Percentiles rank a stretch among this genome's conserved stretches.
These are phyloP conservation scores for Auxenochlorella protothecoides DNA, from an alignment of 139 green algal genomes.

Conservation along the genomic window DNA sequence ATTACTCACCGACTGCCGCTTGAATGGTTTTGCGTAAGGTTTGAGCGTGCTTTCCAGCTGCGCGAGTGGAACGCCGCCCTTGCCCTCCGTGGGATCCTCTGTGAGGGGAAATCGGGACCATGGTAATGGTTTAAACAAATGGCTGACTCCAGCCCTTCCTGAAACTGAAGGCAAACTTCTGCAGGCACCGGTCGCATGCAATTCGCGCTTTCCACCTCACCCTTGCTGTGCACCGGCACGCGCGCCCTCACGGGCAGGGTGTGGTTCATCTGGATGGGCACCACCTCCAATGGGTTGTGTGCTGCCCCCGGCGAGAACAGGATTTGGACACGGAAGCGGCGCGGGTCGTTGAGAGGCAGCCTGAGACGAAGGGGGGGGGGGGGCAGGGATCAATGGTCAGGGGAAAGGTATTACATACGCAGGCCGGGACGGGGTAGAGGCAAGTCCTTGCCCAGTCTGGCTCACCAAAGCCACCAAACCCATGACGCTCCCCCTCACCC, in stretches of 20 bases:
- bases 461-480: background rate
- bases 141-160: no score
- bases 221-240: constrained; percentile 23
- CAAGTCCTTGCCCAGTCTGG: no score
- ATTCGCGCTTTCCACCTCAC: no score
- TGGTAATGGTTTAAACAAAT: no score
- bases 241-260: constrained; percentile 38
- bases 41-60: constrained; percentile 20
- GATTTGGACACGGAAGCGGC: constrained; percentile 55
- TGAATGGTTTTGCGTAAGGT: constrained; percentile 31
- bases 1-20: constrained; percentile 1
- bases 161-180: background rate
- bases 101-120: no score
- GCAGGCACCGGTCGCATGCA: constrained; percentile 9
- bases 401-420: background rate
- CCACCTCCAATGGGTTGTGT: constrained; percentile 43
- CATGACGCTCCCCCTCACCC: background rate
- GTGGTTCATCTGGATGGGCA: constrained; percentile 37
- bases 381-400: background rate
- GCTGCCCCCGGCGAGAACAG: constrained; percentile 48
- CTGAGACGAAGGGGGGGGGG: constrained; percentile 7
- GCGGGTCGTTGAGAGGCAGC: constrained; percentile 45
- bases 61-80: constrained; percentile 17
- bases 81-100: background rate
- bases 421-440: background rate